Evolutionary conservation across 371 early-diverging fungal species (phyloP), one percentile per base, ranked within the genome.

Genomic region (Rhizopus delemar): DNA sequence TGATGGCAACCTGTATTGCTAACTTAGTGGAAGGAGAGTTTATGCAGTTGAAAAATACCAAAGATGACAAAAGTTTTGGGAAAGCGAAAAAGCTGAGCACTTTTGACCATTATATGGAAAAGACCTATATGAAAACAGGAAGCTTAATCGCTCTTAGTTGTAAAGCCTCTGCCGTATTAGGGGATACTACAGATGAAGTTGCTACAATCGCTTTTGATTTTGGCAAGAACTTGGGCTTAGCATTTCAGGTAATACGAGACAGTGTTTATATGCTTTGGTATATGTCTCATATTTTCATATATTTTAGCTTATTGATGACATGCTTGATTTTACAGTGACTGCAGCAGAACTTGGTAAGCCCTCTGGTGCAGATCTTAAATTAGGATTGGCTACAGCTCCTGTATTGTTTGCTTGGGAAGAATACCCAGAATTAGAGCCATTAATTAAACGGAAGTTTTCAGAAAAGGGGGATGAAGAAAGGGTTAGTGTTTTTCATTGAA

Each of bases 1-100:
- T 96, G 51, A 86, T 97, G 71, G 88, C 95, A 34, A 93, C 95
- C 0, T 93, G 93, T 55, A 93, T 97, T 69, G 86, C 92, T 34
- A 90, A 96, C 60, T 71, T 97, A 46, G 97, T 96, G 0, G 97
- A 96, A 69, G 98, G 97, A n/a, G 98, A 97, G 74, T 92, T 97
- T 62, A 93, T 95, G 93, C 96, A 97, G 75, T 79, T 97, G 11
- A 84, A 90, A 56, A 93, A 94, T 63, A 79, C 87, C n/a, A 56
- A 63, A 3, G 57, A 62, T 9, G 62, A 68, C 39, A 36, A 91
- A 90, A 56, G 85, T 28, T 36, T 91, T 88, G 60, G 84, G 33
- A 43, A 60, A 51, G 60, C 63, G 51, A 56, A 59, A 15, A 43
- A 46, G 16, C 22, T 65, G 59, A 66, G 75, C 13, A 73, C 85